Conservation (phyloP, 2,329 filamentous ascomycete genomes). For the Penicillium sp. region DNA sequence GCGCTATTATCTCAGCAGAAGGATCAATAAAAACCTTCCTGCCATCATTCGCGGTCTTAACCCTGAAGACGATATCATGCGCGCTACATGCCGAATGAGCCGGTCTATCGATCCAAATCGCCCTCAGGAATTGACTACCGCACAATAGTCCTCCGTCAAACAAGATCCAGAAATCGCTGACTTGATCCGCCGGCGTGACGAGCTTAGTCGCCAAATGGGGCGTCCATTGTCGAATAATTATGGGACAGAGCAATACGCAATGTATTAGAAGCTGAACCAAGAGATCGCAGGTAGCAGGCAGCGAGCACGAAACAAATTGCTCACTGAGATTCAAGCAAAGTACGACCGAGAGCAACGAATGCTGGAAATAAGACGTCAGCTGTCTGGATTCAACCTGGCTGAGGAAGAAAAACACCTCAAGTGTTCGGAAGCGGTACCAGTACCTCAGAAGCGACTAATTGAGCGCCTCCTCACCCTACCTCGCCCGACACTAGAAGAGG, state of each 20-base stretch:
- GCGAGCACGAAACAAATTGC: slow-evolving; percentile 4
- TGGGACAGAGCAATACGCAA: slow-evolving; percentile 5
- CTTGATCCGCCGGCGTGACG: slow-evolving; percentile 7
- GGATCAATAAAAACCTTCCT: slow-evolving; percentile 14
- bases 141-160: slow-evolving; percentile 20
- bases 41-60: slow-evolving; percentile 18
- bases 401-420: slow-evolving; percentile 12
- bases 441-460: slow-evolving; percentile 20
- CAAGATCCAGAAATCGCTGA: slow-evolving; percentile 12
- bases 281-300: not conserved
- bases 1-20: slow-evolving; percentile 11
- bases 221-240: slow-evolving; percentile 7
- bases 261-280: slow-evolving; percentile 10
- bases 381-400: slow-evolving; percentile 11
- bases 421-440: slow-evolving; percentile 16
- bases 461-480: slow-evolving; percentile 23
- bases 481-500: slow-evolving; percentile 18
- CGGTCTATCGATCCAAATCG: not conserved
- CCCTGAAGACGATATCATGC: slow-evolving; percentile 20
- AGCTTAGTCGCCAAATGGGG: slow-evolving; percentile 4
- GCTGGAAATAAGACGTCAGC: slow-evolving; percentile 15
- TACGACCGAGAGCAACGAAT: slow-evolving; percentile 17
- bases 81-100: slow-evolving; percentile 9
- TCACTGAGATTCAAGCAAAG: slow-evolving; percentile 10
- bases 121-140: slow-evolving; percentile 14